These are phyloP conservation scores for Arthrobotrys megalospora DNA, from an alignment of 2,329 filamentous ascomycete species.

Conservation along the genomic window DNA sequence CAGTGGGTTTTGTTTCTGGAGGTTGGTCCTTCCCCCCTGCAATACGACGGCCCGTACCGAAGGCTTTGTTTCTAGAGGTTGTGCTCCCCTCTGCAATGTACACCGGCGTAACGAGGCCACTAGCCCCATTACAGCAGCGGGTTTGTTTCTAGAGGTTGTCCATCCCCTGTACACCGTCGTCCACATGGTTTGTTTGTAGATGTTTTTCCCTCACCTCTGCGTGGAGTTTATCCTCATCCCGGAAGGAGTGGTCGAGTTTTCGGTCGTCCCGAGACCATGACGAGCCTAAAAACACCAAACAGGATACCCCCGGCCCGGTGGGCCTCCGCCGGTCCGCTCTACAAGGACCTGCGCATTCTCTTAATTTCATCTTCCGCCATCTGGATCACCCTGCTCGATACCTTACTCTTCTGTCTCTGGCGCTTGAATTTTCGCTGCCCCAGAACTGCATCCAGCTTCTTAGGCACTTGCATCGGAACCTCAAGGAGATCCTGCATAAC, in stretches of 20 bases:
- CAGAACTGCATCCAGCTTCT: slow-evolving; percentile 24
- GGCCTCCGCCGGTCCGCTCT: not conserved
- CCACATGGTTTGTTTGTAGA: slow-evolving; percentile 30
- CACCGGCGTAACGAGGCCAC: not conserved
- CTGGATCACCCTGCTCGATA: slow-evolving; percentile 20
- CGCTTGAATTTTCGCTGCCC: slow-evolving; percentile 28
- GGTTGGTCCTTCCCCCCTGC: slow-evolving; percentile 36
- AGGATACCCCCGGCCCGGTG: slow-evolving; percentile 4
- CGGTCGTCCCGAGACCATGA: slow-evolving; percentile 29
- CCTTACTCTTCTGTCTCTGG: slow-evolving; percentile 31
- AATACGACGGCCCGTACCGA: slow-evolving; percentile 17
- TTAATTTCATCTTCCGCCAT: slow-evolving; percentile 37
- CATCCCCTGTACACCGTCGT: slow-evolving; percentile 9
- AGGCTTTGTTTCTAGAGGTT: slow-evolving; percentile 44
- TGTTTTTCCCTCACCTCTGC: slow-evolving; percentile 39
- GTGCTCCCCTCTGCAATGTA: slow-evolving; percentile 22
- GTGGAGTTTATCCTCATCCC: slow-evolving; percentile 18
- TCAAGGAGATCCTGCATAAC: slow-evolving; percentile 32
- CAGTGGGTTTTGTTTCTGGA: slow-evolving; percentile 33
- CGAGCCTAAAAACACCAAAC: not conserved
- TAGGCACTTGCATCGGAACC: slow-evolving; percentile 4
- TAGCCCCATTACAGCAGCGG: not conserved
- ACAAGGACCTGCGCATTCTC: slow-evolving; percentile 16
- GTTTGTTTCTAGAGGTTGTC: slow-evolving; percentile 39
- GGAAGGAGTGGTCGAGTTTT: slow-evolving; percentile 33